A percentile compares a stretch with the other conserved stretches of the same genome.
Conservation (phyloP, 257 asterid genomes). For the Anisodus tanguticus region DNA sequence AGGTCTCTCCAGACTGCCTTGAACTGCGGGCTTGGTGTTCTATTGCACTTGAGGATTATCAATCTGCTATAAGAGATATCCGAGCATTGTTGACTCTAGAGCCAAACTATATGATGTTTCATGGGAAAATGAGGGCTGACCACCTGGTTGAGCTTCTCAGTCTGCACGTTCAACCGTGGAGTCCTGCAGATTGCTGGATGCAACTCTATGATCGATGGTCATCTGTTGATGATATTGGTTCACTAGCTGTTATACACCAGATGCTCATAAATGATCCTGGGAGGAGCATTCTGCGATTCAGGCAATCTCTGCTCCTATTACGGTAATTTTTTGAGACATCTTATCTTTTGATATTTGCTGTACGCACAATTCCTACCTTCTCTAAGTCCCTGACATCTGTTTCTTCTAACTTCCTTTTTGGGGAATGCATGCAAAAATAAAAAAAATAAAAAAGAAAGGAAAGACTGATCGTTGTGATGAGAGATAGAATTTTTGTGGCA, state of each 20-base stretch:
- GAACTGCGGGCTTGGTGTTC: constrained; percentile 56
- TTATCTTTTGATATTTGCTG: constrained; percentile 11
- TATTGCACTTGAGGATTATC: constrained; percentile 51
- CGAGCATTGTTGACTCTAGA: constrained; percentile 55
- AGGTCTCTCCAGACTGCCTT: constrained; percentile 54
- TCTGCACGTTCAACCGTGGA: constrained; percentile 47
- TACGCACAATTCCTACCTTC: constrained; percentile 8
- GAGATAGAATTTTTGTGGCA: background rate
- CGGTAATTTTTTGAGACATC: constrained; percentile 37
- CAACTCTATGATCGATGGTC: constrained; percentile 59
- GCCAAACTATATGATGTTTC: constrained; percentile 53
- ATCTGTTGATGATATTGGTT: constrained; percentile 59
- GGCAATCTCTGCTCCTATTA: constrained; percentile 57
- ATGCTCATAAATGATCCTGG: constrained; percentile 53
- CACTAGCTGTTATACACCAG: constrained; percentile 54
- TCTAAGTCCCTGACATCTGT: background rate
- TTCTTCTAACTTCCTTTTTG: constrained; percentile 1
- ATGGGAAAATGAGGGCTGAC: constrained; percentile 54
- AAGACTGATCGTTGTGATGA: constrained; percentile 12
- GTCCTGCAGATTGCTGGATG: constrained; percentile 66
- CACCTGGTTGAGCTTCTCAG: constrained; percentile 50
- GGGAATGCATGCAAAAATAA: background rate
- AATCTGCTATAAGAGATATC: constrained; percentile 52
- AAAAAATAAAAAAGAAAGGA: background rate
- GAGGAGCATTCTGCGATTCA: constrained; percentile 49